Percentiles rank a stretch among this genome's conserved stretches.
Conservation (phyloP, 257 asterid species). For the Plantago ovata region DNA sequence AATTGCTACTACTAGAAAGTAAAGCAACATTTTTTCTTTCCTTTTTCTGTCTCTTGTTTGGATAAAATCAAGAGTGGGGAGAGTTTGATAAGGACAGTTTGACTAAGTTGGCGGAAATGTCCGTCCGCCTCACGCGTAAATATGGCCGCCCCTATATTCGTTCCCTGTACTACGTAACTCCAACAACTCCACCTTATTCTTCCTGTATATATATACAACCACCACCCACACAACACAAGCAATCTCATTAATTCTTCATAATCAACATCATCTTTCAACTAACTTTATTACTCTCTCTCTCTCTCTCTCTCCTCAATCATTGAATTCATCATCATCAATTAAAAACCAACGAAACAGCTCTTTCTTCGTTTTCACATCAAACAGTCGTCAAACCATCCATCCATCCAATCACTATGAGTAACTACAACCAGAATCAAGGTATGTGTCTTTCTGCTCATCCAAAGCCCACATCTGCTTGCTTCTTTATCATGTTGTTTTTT, state of each 20-base stretch:
- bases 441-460: no score
- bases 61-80: no score
- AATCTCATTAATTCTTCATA: neutral
- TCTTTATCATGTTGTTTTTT: neutral
- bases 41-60: no score
- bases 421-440: conserved; percentile 43
- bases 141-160: conserved; percentile 20
- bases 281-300: neutral
- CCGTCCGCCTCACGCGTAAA: conserved; percentile 24
- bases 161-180: conserved; percentile 13
- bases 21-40: no score
- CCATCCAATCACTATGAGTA: conserved; percentile 24
- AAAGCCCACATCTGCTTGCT: neutral
- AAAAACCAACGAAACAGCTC: no score
- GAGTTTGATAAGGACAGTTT: no score
- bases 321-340: no score
- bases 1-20: no score
- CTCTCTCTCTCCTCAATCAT: neutral
- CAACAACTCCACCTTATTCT: neutral
- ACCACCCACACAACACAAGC: no score
- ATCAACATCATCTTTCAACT: neutral
- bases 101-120: neutral
- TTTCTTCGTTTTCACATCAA: no score
- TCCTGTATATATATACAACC: neutral
- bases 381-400: no score